Conservation (phyloP, 2,329 filamentous ascomycete genomes). For the Neocucurbitaria cava region DNA sequence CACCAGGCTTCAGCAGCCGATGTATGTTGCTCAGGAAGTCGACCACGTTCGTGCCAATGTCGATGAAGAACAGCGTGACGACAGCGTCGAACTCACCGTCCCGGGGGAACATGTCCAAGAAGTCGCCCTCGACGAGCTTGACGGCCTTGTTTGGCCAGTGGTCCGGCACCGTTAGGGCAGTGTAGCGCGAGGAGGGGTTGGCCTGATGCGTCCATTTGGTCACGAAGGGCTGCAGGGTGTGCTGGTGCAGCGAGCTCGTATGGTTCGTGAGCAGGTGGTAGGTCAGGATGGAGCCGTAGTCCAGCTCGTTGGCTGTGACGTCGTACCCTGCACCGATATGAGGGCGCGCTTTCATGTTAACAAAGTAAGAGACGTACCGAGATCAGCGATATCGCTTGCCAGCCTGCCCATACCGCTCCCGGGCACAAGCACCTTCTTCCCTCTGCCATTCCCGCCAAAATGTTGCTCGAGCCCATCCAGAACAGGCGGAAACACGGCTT, state of each 20-base stretch:
- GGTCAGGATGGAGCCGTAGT: conserved; percentile 10
- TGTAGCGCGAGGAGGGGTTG: conserved; percentile 7
- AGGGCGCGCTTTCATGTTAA: background rate
- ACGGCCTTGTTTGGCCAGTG: conserved; percentile 12
- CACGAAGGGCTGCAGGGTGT: conserved; percentile 7
- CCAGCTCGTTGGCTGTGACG: conserved; percentile 9
- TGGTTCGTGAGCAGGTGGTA: conserved; percentile 12
- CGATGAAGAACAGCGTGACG: conserved; percentile 10
- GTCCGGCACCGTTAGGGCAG: conserved; percentile 5
- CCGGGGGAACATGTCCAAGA: conserved; percentile 7
- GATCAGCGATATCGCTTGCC: conserved; percentile 13
- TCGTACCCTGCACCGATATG: conserved; percentile 8
- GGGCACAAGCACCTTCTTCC: conserved; percentile 11
- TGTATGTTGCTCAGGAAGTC: conserved; percentile 12
- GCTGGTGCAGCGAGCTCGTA: conserved; percentile 10
- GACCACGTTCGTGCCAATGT: conserved; percentile 9
- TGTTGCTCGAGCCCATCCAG: conserved; percentile 8
- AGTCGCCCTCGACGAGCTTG: conserved; percentile 12
- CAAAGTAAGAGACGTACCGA: conserved; percentile 4
- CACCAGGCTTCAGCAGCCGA: conserved; percentile 11
- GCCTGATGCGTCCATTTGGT: conserved; percentile 12
- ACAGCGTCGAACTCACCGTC: conserved; percentile 9
- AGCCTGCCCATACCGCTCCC: conserved; percentile 14
- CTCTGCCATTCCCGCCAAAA: conserved; percentile 3
- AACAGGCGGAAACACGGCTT: conserved; percentile 12